Percentiles rank a stretch among this genome's conserved stretches.
Evolutionary conservation across 441 rosid genomes (phyloP).

Genomic region (Adansonia grandidieri): DNA sequence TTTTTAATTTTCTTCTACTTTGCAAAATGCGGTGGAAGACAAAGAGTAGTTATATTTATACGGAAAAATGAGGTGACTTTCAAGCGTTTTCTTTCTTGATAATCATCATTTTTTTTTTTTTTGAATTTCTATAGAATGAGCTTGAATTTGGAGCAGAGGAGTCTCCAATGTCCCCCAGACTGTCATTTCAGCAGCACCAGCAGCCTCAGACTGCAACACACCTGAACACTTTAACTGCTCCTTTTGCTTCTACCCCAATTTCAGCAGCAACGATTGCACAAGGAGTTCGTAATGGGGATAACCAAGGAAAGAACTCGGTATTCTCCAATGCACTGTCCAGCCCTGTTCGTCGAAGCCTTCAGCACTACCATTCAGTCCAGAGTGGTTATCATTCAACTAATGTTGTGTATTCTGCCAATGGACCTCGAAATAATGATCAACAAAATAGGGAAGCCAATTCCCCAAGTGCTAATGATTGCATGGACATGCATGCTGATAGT

Average conservation of each 20-base stretch:
- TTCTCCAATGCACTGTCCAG: constrained; percentile 59
- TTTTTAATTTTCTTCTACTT: not conserved
- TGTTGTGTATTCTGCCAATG: constrained; percentile 25
- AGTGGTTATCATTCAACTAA: constrained; percentile 32
- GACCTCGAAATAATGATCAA: constrained; percentile 34
- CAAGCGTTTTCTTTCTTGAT: not conserved
- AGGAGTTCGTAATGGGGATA: constrained; percentile 40
- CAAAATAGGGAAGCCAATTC: constrained; percentile 44
- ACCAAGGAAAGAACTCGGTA: constrained; percentile 47
- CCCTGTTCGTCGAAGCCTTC: constrained; percentile 69
- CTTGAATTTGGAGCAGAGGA: constrained; percentile 60
- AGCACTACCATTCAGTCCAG: constrained; percentile 51
- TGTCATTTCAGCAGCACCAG: constrained; percentile 40
- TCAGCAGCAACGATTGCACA: constrained; percentile 33
- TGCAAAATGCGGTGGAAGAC: not conserved
- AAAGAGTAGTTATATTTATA: not conserved
- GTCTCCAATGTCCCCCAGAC: constrained; percentile 45
- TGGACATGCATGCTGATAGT: constrained; percentile 55
- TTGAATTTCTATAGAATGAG: constrained; percentile 47
- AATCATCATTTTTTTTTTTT: not conserved
- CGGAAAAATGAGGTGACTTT: not conserved
- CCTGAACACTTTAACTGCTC: constrained; percentile 29
- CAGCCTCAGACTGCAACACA: constrained; percentile 27
- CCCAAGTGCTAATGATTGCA: constrained; percentile 38
- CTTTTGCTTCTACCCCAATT: constrained; percentile 44